Evolutionary conservation across 2,329 filamentous ascomycete genomes (phyloP).

Genomic region (Exophiala phaeomuriformis): DNA sequence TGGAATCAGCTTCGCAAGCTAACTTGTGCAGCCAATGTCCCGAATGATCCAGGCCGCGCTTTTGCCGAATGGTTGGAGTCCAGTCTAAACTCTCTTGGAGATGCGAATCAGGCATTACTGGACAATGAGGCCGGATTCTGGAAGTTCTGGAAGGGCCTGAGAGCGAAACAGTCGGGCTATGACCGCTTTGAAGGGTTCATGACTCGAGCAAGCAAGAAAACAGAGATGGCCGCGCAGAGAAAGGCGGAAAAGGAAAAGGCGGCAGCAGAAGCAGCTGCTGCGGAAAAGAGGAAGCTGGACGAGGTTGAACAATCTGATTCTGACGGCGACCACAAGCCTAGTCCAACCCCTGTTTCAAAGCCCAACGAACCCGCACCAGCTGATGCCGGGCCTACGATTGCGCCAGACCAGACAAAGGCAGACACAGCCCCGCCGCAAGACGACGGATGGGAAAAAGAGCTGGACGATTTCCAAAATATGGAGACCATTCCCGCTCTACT

Average conservation of each 20-base stretch:
- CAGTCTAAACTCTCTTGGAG: slow-evolving; percentile 35
- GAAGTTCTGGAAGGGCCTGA: slow-evolving; percentile 11
- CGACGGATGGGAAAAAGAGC: neutral
- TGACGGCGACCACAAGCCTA: too few relatives aligned
- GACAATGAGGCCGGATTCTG: slow-evolving; percentile 7
- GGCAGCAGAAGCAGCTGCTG: neutral
- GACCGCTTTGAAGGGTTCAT: slow-evolving; percentile 10
- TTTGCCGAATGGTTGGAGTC: slow-evolving; percentile 50
- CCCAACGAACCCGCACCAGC: neutral
- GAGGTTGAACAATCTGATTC: neutral
- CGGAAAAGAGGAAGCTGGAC: neutral
- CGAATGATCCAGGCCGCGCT: slow-evolving; percentile 39
- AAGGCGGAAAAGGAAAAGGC: neutral
- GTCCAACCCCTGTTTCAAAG: neutral
- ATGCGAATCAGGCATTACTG: neutral
- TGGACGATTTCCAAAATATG: slow-evolving; percentile 27
- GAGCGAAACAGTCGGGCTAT: neutral
- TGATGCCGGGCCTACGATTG: neutral
- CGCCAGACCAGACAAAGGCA: neutral
- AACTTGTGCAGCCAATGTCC: slow-evolving; percentile 41
- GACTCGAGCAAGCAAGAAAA: slow-evolving; percentile 2
- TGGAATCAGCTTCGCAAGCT: slow-evolving; percentile 45
- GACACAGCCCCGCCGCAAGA: neutral
- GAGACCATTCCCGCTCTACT: slow-evolving; percentile 37
- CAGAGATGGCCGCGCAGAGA: neutral